Conservation (phyloP, 192 early-diverging fungal genomes). For the Gigaspora rosea region DNA sequence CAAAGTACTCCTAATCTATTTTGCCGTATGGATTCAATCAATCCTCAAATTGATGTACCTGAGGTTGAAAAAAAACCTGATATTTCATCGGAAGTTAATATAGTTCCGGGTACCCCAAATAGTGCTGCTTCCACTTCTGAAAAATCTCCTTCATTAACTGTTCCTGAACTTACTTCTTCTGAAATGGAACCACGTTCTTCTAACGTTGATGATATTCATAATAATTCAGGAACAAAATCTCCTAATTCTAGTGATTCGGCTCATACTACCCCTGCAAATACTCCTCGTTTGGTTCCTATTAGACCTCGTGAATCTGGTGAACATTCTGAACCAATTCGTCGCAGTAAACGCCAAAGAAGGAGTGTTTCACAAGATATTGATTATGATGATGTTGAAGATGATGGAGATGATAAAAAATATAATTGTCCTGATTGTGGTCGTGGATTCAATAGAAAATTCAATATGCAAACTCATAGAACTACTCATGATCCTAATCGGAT, state of each 20-base stretch:
- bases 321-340: background rate
- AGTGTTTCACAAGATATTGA: background rate
- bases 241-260: background rate
- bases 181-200: too few relatives aligned
- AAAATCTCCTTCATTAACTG: too few relatives aligned
- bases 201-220: too few relatives aligned
- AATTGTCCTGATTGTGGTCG: slow-evolving; percentile 57
- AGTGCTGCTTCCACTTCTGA: too few relatives aligned
- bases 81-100: too few relatives aligned
- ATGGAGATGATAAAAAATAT: slow-evolving; percentile 44
- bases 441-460: slow-evolving; percentile 66
- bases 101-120: too few relatives aligned
- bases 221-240: background rate
- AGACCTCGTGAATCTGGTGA: slow-evolving; percentile 2
- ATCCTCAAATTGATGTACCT: too few relatives aligned
- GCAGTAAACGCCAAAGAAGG: slow-evolving; percentile 1
- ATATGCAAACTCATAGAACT: slow-evolving; percentile 63
- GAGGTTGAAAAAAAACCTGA: too few relatives aligned
- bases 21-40: too few relatives aligned
- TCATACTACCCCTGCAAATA: background rate
- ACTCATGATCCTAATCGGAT: slow-evolving; percentile 71
- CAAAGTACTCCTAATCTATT: too few relatives aligned
- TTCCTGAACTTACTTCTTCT: too few relatives aligned
- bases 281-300: background rate
- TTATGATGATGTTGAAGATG: background rate